Base-by-base conservation (phyloP, 208 protist genomes). In the Porcisia deanei region DNA sequence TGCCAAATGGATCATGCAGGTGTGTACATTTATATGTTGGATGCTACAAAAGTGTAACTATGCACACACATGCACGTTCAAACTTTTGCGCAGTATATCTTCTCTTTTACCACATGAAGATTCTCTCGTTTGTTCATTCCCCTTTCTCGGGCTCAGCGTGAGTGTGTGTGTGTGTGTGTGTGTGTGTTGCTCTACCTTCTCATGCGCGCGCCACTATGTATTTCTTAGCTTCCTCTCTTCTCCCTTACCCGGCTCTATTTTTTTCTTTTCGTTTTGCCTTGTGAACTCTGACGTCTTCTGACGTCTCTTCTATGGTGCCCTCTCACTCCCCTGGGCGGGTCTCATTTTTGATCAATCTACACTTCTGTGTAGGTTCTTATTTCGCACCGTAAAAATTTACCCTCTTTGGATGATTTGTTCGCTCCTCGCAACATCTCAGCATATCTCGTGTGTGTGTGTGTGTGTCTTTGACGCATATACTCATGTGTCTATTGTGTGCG, bases 1-100 rank as follows among this genome's bases (percentile, higher is more conserved):
- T 52, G 47, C 47, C 47, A 52, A 52, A 5, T 52, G 58, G 7
- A 34, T 34, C 22, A 37, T 20, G 37, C 71, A 45, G n/a, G 54
- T 69, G 52, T 76, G 49, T 57, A 41, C 61, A 20, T 45, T 12
- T 69, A 47, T 74, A 39, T 72, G 16, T 18, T 4, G 39, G 18
- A 16, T 47, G 3, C 14, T 30, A 30, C 30, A 30, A 30, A 30
- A 30, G 30, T 30, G 30, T 0, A 30, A 30, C 30, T 30, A 30
- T 0, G 30, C 30, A 30, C 30, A 30, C 30, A 30, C 30, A 49
- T 52, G 37, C 22, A 67, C 30, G 41, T 37, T 52, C 25, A 16
- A 4, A 49, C 41, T 16, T 67, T 9, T 67, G 41, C 43, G 30
- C 30, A 30, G 30, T 30, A 14, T 30, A 22, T 52, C 22, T 70